Conservation (phyloP, 805 yeast genomes). For the Candida sonorensis region DNA sequence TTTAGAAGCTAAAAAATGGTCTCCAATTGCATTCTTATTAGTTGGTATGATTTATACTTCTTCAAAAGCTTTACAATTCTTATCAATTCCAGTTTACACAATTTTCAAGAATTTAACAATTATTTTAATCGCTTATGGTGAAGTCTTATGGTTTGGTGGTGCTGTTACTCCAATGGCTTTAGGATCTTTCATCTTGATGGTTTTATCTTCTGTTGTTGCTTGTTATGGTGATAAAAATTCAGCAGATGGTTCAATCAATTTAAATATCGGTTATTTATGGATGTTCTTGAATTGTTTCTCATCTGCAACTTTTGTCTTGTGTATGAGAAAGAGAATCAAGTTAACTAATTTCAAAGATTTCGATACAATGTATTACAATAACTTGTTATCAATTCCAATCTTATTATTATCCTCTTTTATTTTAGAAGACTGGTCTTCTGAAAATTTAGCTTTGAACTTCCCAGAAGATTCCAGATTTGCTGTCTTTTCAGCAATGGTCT, state of each 20-base stretch:
- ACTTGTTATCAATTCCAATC: slow-evolving; percentile 87
- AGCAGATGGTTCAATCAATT: slow-evolving; percentile 31
- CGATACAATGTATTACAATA: slow-evolving; percentile 98
- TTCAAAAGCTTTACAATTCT: slow-evolving; percentile 86
- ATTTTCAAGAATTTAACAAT: slow-evolving; percentile 97
- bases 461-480: slow-evolving; percentile 63
- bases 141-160: slow-evolving; percentile 96
- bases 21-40: slow-evolving; percentile 83
- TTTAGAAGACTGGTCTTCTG: slow-evolving; percentile 90
- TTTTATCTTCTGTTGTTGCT: slow-evolving; percentile 91
- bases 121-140: slow-evolving; percentile 96
- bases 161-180: slow-evolving; percentile 83
- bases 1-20: slow-evolving; percentile 92
- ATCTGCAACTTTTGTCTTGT: slow-evolving; percentile 86
- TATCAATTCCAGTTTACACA: slow-evolving; percentile 93
- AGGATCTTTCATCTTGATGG: slow-evolving; percentile 86
- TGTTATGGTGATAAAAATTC: slow-evolving; percentile 64
- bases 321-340: slow-evolving; percentile 97
- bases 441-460: slow-evolving; percentile 70
- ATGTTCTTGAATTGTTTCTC: slow-evolving; percentile 93
- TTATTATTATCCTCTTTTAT: slow-evolving; percentile 66
- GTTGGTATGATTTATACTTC: slow-evolving; percentile 95
- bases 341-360: slow-evolving; percentile 93
- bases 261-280: slow-evolving; percentile 87
- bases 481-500: slow-evolving; percentile 73